phyloP scores from a whole-genome alignment of 164 flowering plant genomes.

The Vitis amurensis region DNA sequence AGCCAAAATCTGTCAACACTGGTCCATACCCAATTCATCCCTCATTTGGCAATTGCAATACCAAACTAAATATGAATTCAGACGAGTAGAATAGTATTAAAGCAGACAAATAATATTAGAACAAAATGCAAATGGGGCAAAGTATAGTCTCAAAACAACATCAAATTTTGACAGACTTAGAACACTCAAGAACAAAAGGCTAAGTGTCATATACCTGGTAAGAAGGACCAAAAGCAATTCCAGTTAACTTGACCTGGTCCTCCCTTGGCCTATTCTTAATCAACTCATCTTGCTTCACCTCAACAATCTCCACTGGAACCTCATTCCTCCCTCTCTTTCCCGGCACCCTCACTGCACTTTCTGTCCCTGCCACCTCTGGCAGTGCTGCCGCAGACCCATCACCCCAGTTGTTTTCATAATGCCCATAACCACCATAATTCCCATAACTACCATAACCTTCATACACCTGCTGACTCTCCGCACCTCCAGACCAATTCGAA shows the following conservation, averaged over 20 bases:
- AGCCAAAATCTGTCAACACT: no score
- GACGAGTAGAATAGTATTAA: no score
- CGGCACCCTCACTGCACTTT: slow-evolving; percentile 19
- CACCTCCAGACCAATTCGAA: slow-evolving; percentile 17
- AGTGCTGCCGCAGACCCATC: slow-evolving; percentile 26
- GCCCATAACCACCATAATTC: slow-evolving; percentile 20
- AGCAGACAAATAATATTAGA: no score
- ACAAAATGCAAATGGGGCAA: no score
- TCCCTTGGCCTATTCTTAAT: slow-evolving; percentile 86
- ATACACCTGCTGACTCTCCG: slow-evolving; percentile 20
- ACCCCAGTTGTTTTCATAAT: slow-evolving; percentile 35
- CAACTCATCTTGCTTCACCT: slow-evolving; percentile 96
- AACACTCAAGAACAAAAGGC: no score
- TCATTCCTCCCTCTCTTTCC: slow-evolving; percentile 78
- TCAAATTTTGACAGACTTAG: no score
- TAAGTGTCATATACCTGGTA: slow-evolving; percentile 59
- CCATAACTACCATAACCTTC: slow-evolving; percentile 24
- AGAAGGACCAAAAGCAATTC: slow-evolving; percentile 90
- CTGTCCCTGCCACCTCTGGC: slow-evolving; percentile 16
- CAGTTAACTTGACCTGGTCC: slow-evolving; percentile 78
- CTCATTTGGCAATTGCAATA: no score
- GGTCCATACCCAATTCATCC: no score
- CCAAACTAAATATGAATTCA: no score
- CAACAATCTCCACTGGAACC: slow-evolving; percentile 67
- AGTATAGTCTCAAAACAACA: no score